Conservation (phyloP, 495 filamentous ascomycete genomes). For the Aspergillus diversus region DNA sequence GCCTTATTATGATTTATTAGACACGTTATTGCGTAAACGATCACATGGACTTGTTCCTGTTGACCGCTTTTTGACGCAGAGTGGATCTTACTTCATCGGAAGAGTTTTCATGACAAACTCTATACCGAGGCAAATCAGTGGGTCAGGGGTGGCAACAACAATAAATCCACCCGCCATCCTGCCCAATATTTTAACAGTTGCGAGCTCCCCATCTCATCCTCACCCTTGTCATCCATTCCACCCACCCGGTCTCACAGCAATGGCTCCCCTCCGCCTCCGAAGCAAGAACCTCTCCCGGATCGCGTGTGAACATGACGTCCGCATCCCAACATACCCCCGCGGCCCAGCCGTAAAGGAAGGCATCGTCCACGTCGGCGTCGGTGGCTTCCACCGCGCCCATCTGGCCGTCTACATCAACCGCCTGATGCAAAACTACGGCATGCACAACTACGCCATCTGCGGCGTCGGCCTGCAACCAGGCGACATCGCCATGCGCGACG, state of each 20-base stretch:
- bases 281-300: slow-evolving; percentile 45
- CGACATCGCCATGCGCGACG: slow-evolving; percentile 50
- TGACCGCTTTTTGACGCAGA: too few species aligned
- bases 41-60: too few species aligned
- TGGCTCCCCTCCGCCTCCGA: slow-evolving; percentile 48
- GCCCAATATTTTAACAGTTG: too few species aligned
- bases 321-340: slow-evolving; percentile 43
- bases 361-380: slow-evolving; percentile 53
- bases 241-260: slow-evolving; percentile 13
- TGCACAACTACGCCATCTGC: slow-evolving; percentile 49
- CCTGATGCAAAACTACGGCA: slow-evolving; percentile 49
- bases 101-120: too few species aligned
- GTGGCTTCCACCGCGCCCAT: slow-evolving; percentile 54
- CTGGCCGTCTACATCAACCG: slow-evolving; percentile 52
- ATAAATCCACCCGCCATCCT: too few species aligned
- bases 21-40: too few species aligned
- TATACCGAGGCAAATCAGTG: too few species aligned
- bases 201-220: too few species aligned
- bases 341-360: slow-evolving; percentile 50
- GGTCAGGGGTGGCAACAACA: too few species aligned
- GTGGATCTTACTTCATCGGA: too few species aligned
- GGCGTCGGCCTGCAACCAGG: slow-evolving; percentile 52
- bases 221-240: neutral
- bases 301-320: slow-evolving; percentile 29
- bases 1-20: too few species aligned